These are phyloP conservation scores for Ascochyta rabiei DNA, from an alignment of 2,329 filamentous ascomycete genomes.

Conservation along the genomic window DNA sequence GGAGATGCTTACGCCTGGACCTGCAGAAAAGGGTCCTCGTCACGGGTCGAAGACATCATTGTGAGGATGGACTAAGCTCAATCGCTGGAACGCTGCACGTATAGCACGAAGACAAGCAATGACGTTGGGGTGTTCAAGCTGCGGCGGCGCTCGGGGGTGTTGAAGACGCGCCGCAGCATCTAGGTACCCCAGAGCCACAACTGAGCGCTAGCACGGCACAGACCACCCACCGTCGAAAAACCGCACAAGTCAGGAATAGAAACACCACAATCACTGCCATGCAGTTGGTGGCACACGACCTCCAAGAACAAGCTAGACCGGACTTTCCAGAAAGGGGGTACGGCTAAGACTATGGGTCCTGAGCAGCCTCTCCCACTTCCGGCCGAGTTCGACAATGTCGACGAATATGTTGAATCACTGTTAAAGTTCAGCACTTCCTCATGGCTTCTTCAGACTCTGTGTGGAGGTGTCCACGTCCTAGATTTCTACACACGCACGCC, in stretches of 20 bases:
- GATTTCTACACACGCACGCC: slow-evolving; percentile 92
- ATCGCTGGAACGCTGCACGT: background rate
- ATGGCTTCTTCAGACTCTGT: slow-evolving; percentile 82
- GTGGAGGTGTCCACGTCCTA: slow-evolving; percentile 93
- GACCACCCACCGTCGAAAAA: slow-evolving; percentile 15
- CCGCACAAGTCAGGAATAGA: slow-evolving; percentile 16
- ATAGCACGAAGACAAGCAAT: background rate
- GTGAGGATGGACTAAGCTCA: background rate
- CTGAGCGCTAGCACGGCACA: slow-evolving; percentile 11
- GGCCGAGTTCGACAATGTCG: slow-evolving; percentile 70
- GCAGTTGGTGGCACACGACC: slow-evolving; percentile 11
- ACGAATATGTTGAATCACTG: slow-evolving; percentile 80
- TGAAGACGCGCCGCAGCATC: slow-evolving; percentile 1
- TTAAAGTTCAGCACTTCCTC: slow-evolving; percentile 77
- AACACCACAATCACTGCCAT: slow-evolving; percentile 13
- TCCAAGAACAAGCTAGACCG: slow-evolving; percentile 6
- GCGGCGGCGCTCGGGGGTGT: slow-evolving; percentile 15
- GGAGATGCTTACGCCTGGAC: slow-evolving; percentile 52
- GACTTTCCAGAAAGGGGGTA: slow-evolving; percentile 6
- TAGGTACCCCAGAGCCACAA: slow-evolving; percentile 8
- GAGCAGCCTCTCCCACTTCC: slow-evolving; percentile 68
- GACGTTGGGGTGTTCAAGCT: slow-evolving; percentile 10
- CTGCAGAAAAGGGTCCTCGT: slow-evolving; percentile 58
- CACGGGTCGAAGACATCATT: slow-evolving; percentile 47
- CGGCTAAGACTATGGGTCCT: slow-evolving; percentile 52